Evolutionary conservation across 2,329 filamentous ascomycete genomes (phyloP).

Genomic region (Colletotrichum phormii): DNA sequence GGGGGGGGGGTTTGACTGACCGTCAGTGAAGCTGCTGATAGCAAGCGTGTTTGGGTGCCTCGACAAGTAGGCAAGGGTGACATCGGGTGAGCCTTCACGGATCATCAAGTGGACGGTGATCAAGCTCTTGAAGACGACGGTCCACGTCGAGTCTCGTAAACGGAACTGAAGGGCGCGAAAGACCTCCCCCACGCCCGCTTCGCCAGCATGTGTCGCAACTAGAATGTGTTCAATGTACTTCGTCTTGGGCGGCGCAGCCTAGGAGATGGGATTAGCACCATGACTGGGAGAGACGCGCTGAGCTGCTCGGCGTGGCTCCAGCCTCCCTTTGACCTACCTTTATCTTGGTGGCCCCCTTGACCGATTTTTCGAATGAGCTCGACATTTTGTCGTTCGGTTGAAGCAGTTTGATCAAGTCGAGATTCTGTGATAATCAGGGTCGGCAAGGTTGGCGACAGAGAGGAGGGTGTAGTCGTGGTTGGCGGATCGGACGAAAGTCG

Average conservation of each 20-base stretch:
- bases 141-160: conserved; percentile 97
- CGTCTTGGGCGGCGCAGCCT: conserved; percentile 86
- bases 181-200: conserved; percentile 94
- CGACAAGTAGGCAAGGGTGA: conserved; percentile 86
- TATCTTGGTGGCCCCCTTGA: conserved; percentile 98
- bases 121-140: conserved; percentile 97
- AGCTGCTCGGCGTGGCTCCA: background rate
- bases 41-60: conserved; percentile 86
- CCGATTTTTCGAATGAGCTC: conserved; percentile 97
- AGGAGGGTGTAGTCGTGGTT: conserved; percentile 17
- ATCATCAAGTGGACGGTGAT: conserved; percentile 99
- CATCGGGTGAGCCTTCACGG: conserved; percentile 89
- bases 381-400: conserved; percentile 65
- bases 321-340: conserved; percentile 69
- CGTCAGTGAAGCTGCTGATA: conserved; percentile 92
- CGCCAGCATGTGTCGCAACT: conserved; percentile 92
- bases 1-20: conserved; percentile 64
- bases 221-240: conserved; percentile 99
- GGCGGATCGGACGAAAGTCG: conserved; percentile 34
- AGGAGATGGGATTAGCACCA: conserved; percentile 35
- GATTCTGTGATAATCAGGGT: conserved; percentile 6
- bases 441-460: conserved; percentile 38
- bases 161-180: conserved; percentile 92
- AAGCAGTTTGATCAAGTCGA: background rate
- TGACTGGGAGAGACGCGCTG: conserved; percentile 8